Conservation (phyloP, 2,329 filamentous ascomycete species). For the Aspergillus cejpii region DNA sequence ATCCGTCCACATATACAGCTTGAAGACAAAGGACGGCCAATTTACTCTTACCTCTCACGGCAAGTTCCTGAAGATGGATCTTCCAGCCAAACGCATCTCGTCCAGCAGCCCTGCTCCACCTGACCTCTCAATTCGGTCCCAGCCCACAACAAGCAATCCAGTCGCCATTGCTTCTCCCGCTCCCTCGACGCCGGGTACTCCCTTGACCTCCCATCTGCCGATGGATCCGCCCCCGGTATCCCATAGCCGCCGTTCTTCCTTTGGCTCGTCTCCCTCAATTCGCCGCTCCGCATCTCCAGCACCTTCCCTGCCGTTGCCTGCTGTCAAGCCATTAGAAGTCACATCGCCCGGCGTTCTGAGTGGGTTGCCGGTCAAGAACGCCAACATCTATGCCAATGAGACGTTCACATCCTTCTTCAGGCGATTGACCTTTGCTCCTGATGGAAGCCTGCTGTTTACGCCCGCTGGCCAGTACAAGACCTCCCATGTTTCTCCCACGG, state of each 20-base stretch:
- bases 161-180: slow-evolving; percentile 69
- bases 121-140: slow-evolving; percentile 51
- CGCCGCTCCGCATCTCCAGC: slow-evolving; percentile 87
- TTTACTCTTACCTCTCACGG: slow-evolving; percentile 74
- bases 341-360: slow-evolving; percentile 66
- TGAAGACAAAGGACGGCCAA: slow-evolving; percentile 94
- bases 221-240: slow-evolving; percentile 96
- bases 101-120: slow-evolving; percentile 88
- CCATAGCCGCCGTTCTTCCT: slow-evolving; percentile 90
- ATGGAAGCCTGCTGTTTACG: slow-evolving; percentile 87
- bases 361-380: slow-evolving; percentile 66
- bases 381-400: slow-evolving; percentile 91
- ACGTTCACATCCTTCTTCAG: slow-evolving; percentile 96
- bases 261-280: slow-evolving; percentile 67
- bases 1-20: slow-evolving; percentile 92
- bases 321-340: slow-evolving; percentile 87
- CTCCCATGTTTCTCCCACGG: slow-evolving; percentile 59
- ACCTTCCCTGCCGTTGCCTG: slow-evolving; percentile 85
- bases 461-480: slow-evolving; percentile 93
- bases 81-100: slow-evolving; percentile 84
- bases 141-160: slow-evolving; percentile 31
- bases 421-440: slow-evolving; percentile 85
- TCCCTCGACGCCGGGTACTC: slow-evolving; percentile 87
- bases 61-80: slow-evolving; percentile 82
- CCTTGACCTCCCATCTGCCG: slow-evolving; percentile 76